These are phyloP conservation scores for Pseudonitzschia delicatissima DNA, from an alignment of 108 stramenopile species.

Conservation along the genomic window DNA sequence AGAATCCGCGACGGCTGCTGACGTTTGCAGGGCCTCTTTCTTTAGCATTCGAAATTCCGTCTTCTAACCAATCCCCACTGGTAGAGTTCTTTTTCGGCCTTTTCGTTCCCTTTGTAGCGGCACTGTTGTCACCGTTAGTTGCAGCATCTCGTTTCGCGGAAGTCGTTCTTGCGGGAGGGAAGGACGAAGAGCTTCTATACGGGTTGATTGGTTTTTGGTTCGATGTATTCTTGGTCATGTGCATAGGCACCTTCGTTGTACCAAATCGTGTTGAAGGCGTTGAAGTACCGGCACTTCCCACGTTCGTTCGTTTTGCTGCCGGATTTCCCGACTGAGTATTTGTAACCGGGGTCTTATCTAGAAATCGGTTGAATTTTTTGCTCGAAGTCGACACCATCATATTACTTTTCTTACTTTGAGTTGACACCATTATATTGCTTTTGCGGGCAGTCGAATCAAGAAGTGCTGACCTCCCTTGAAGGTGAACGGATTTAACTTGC, in stretches of 20 bases:
- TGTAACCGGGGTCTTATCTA: background rate
- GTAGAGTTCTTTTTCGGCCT: background rate
- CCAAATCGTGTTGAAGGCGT: background rate
- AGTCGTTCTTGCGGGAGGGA: no score
- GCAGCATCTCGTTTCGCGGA: no score
- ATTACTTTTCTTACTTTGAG: no score
- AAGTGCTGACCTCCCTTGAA: background rate
- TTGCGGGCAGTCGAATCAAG: background rate
- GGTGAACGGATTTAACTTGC: background rate
- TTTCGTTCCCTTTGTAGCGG: background rate
- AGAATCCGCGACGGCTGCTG: background rate
- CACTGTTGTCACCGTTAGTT: background rate
- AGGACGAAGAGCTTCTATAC: no score
- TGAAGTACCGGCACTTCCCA: background rate
- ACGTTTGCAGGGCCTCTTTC: background rate
- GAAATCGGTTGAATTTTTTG: slow-evolving; percentile 4
- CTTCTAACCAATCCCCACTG: slow-evolving; percentile 20
- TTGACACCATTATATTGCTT: slow-evolving; percentile 5
- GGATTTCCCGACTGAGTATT: slow-evolving; percentile 6
- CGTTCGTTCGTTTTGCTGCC: background rate
- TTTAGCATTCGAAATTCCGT: background rate
- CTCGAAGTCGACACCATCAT: background rate
- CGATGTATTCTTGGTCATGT: slow-evolving; percentile 6
- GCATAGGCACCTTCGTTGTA: slow-evolving; percentile 1
- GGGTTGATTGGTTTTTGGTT: background rate